Evolutionary conservation across 2,329 filamentous ascomycete species (phyloP), one percentile per base, ranked within the genome.

Genomic region (Scortechinia acanthostroma): DNA sequence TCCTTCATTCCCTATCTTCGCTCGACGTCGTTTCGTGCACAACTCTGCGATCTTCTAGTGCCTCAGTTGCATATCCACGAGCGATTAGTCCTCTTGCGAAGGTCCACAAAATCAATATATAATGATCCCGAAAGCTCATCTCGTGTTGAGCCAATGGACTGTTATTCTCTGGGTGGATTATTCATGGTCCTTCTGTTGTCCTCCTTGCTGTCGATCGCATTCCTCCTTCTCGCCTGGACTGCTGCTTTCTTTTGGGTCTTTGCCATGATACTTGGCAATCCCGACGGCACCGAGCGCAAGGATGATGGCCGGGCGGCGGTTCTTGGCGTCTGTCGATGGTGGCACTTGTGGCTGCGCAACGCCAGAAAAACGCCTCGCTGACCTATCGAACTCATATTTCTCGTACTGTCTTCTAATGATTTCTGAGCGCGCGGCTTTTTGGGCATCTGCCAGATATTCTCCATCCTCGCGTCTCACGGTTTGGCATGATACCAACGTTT

Each of bases 231-330:
- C 1, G 69, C 73, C 4, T 83, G 77, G 77, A 71, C 74, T 0
- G 69, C 76, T 0, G 77, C 75, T 1, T 72, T 68, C 17, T 83
- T 82, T 61, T 83, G 78, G 79, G 61, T 80, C 44, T 80, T 78
- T 53, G 69, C 75, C 20, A 70, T 71, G 53, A 74, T 82, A 10
- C 62, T 83, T 43, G 79, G 79, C 3, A 79, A 83, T 58, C 79
- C 79, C 22, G 76, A 78, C 45, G 74, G 74, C 33, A 73, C 71
- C 22, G 74, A 77, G 52, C 70, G 73, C 21, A 71, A 72, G 50
- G 79, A 83, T 49, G 79, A 83, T 51, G 79, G 79, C 13, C 66
- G 71, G 45, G 74, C 76, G 19, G 74, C 76, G 13, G 77, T 82
- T 3, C 59, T 83, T 2, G 70, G 70, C 3, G 70, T 83, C 22